Conservation (phyloP, 2,329 filamentous ascomycete genomes). For the Phyllosticta ampelicida region DNA sequence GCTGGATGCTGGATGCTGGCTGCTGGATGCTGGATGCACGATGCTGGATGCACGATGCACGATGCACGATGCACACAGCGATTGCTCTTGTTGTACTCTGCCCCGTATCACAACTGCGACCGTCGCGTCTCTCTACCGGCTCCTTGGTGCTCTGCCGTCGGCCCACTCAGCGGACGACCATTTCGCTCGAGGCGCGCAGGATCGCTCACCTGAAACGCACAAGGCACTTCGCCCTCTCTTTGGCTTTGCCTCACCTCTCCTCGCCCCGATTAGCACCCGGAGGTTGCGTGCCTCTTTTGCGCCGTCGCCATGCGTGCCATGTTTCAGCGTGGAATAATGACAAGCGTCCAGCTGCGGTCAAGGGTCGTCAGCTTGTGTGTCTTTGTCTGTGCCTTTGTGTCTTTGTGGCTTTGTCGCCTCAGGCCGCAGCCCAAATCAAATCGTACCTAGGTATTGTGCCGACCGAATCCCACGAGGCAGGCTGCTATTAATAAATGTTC, state of each 20-base stretch:
- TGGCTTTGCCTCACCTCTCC: neutral
- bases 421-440: neutral
- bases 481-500: neutral
- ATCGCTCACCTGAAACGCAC: conserved; percentile 9
- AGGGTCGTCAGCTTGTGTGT: neutral
- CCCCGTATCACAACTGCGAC: too few relatives aligned
- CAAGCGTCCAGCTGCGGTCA: neutral
- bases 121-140: too few relatives aligned
- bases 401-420: neutral
- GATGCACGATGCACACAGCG: too few relatives aligned
- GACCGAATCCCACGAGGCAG: neutral
- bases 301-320: neutral
- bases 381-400: too few relatives aligned
- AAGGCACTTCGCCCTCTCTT: neutral
- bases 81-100: too few relatives aligned
- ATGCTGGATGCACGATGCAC: too few relatives aligned
- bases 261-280: neutral
- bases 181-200: conserved; percentile 1
- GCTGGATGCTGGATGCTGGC: too few relatives aligned
- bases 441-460: too few relatives aligned
- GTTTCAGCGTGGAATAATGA: neutral
- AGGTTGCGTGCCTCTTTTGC: neutral
- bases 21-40: too few relatives aligned
- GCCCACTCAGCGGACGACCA: too few relatives aligned
- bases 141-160: too few relatives aligned